Evolutionary conservation across 768 basidiomycete genomes (phyloP), one percentile per base, ranked within the genome.

Genomic region (Tricholomella constricta): DNA sequence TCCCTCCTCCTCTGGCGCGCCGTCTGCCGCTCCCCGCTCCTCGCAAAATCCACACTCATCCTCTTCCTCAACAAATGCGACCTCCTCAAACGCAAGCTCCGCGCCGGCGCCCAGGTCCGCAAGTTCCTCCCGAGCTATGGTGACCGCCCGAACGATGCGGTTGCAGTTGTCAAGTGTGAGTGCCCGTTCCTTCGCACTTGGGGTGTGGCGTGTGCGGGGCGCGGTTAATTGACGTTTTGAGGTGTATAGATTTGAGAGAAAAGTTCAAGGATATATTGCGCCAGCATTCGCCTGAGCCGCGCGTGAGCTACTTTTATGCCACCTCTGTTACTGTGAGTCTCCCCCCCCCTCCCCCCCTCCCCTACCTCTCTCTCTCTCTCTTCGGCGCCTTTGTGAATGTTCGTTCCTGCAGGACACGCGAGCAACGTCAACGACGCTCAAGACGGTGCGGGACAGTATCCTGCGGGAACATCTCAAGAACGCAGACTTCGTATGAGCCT

Each of bases 21-120:
- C 1, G 74, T 91, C 36, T 87, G 85, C 68, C 62, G 74, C 14
- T 84, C 80, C 31, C 74, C 73, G 58, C 73, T 90, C 1, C 80
- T 91, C 6, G 66, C 77, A 8, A 79, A 78, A 48, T 77, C 82
- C 10, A 84, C 82, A 49, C 75, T 89, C 51, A 81, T 89, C 41
- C 75, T 89, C 20, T 91, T 91, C 68, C 69, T 89, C 51, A 91
- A 91, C 65, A 91, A 91, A 55, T 79, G 80, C 54, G 89, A 91
- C 54, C 65, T 89, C 3, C 69, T 90, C 2, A 72, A 79, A 54
- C 65, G 75, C 59, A 77, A 77, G 50, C 69, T 87, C 25, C 66
- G 68, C 25, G 31, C 17, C 20, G 57, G 57, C 4, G 70, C 79
- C 12, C 62, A 66, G 61, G 78, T 89, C 14, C 78, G 71, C 19